These are phyloP conservation scores for Globisporangium takayamanum DNA, from an alignment of 352 stramenopile genomes.

Conservation along the genomic window DNA sequence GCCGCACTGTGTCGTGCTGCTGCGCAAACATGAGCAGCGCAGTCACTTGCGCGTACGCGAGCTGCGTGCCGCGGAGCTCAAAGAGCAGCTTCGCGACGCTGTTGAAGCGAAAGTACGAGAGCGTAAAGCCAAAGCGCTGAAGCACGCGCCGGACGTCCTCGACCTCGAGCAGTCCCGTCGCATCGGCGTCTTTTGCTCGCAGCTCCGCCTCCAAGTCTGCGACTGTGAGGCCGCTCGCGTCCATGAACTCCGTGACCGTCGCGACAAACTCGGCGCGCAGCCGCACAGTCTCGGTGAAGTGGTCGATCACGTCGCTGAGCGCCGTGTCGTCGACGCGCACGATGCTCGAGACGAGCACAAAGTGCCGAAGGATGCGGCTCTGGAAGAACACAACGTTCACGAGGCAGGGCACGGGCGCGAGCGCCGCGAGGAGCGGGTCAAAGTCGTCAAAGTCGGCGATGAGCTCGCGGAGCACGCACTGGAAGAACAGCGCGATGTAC, in stretches of 20 bases:
- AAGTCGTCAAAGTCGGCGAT: slow-evolving; percentile 16
- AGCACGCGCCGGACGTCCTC: slow-evolving; percentile 37
- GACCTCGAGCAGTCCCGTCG: slow-evolving; percentile 31
- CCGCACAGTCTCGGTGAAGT: slow-evolving; percentile 58
- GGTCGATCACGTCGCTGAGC: slow-evolving; percentile 43
- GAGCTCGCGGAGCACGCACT: slow-evolving; percentile 60
- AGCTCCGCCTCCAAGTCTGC: slow-evolving; percentile 30
- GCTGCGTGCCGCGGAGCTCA: slow-evolving; percentile 23
- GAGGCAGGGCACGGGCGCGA: slow-evolving; percentile 32
- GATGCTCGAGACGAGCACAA: slow-evolving; percentile 50
- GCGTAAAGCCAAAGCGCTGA: slow-evolving; percentile 29
- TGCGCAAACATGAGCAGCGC: slow-evolving; percentile 29
- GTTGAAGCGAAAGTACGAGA: slow-evolving; percentile 60
- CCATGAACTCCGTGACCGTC: slow-evolving; percentile 23
- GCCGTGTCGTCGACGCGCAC: slow-evolving; percentile 45
- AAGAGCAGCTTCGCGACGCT: slow-evolving; percentile 53
- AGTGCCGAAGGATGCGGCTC: slow-evolving; percentile 53
- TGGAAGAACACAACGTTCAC: slow-evolving; percentile 63
- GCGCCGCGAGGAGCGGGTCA: slow-evolving; percentile 14
- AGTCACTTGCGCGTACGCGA: slow-evolving; percentile 45
- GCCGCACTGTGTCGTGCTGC: slow-evolving; percentile 4
- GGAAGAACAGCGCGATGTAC: slow-evolving; percentile 49
- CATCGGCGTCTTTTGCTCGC: slow-evolving; percentile 14
- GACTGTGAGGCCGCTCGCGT: slow-evolving; percentile 15
- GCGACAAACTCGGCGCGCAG: slow-evolving; percentile 43